A percentile compares a stretch with the other conserved stretches of the same genome.
phyloP scores from a whole-genome alignment of 2,329 filamentous ascomycete species.

The Teratosphaeria pseudoeucalypti region DNA sequence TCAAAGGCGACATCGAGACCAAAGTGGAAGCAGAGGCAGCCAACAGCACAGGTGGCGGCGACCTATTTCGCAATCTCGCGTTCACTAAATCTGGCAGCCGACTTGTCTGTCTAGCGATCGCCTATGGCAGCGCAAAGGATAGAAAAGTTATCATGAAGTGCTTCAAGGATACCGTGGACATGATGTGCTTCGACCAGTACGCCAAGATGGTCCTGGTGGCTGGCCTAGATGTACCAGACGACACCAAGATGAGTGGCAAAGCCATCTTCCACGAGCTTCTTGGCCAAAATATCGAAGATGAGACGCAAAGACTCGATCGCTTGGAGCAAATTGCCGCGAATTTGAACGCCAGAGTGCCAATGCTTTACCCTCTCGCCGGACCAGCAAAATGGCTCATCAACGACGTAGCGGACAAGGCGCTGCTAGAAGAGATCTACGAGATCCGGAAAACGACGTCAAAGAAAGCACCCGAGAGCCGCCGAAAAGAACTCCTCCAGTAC shows the following conservation, averaged over 20 bases:
- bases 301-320: conserved; percentile 35
- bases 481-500: conserved; percentile 63
- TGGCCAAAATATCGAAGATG: conserved; percentile 47
- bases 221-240: conserved; percentile 84
- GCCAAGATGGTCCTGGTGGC: conserved; percentile 75
- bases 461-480: conserved; percentile 70
- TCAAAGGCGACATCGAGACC: conserved; percentile 80
- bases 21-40: conserved; percentile 22
- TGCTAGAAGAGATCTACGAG: conserved; percentile 66
- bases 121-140: conserved; percentile 82
- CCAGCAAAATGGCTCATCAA: conserved; percentile 54
- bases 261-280: conserved; percentile 79
- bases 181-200: conserved; percentile 70
- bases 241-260: conserved; percentile 81
- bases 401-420: conserved; percentile 54
- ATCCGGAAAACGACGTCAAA: conserved; percentile 81
- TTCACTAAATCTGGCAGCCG: conserved; percentile 85
- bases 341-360: conserved; percentile 51
- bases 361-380: conserved; percentile 71
- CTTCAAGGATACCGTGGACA: conserved; percentile 80
- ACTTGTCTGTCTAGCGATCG: conserved; percentile 70
- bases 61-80: conserved; percentile 86
- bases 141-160: conserved; percentile 78
- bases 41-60: conserved; percentile 47
- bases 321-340: conserved; percentile 59